These are phyloP conservation scores for Alternaria sp. DNA, from an alignment of 2,329 filamentous ascomycete genomes.

Conservation along the genomic window DNA sequence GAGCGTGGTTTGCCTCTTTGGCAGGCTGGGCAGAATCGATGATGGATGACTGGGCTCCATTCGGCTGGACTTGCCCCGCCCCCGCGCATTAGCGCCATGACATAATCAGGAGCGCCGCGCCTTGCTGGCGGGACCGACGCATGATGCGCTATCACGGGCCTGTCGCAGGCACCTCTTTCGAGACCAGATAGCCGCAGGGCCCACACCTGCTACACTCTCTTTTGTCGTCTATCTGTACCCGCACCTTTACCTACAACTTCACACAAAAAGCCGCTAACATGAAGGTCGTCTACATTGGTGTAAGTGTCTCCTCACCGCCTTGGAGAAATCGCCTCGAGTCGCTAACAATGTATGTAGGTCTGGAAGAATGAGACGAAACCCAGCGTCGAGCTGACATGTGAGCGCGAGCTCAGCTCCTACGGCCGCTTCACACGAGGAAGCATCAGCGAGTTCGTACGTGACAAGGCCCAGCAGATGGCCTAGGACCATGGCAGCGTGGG, in stretches of 20 bases:
- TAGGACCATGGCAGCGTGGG: no score
- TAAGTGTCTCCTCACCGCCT: slow-evolving; percentile 59
- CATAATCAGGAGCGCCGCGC: slow-evolving; percentile 23
- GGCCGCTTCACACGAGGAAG: slow-evolving; percentile 76
- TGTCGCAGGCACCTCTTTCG: not conserved
- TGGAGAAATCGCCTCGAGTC: no score
- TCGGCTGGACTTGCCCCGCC: slow-evolving; percentile 36
- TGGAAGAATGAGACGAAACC: slow-evolving; percentile 81
- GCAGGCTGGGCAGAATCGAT: slow-evolving; percentile 24
- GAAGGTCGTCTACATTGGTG: slow-evolving; percentile 90
- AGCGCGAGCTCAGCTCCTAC: slow-evolving; percentile 80
- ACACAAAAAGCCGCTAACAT: slow-evolving; percentile 58
- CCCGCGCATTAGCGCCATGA: slow-evolving; percentile 31
- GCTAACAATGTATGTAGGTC: slow-evolving; percentile 63
- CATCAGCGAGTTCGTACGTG: slow-evolving; percentile 38
- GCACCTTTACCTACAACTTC: no score
- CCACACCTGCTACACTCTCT: not conserved
- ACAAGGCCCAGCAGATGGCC: no score
- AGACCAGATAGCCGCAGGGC: not conserved
- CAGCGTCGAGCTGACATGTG: slow-evolving; percentile 76
- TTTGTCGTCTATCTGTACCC: not conserved
- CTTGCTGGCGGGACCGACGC: slow-evolving; percentile 8
- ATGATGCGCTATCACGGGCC: slow-evolving; percentile 6
- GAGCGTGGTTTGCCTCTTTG: slow-evolving; percentile 3
- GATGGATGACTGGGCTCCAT: slow-evolving; percentile 14